These are phyloP conservation scores for Hericium rajendrae DNA, from an alignment of 768 basidiomycete genomes.

Conservation along the genomic window DNA sequence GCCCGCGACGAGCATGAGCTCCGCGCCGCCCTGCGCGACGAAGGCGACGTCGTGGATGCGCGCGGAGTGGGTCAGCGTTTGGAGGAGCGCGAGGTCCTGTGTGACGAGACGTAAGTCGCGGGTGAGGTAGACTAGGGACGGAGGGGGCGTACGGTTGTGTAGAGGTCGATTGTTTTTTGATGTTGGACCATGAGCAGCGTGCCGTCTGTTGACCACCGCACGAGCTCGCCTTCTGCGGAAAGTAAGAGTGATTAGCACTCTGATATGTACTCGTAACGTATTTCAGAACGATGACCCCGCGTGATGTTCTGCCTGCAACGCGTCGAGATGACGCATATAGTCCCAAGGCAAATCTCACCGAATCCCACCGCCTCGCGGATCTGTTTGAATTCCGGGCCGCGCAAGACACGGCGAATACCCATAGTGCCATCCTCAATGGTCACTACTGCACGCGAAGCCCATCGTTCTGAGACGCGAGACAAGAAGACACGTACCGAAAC, in stretches of 20 bases:
- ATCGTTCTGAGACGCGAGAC: too few species aligned
- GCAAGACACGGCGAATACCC: too few species aligned
- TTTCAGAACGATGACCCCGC: too few species aligned
- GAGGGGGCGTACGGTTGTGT: conserved; percentile 51
- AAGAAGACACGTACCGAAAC: conserved; percentile 53
- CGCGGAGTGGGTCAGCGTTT: conserved; percentile 66
- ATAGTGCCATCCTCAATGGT: too few species aligned
- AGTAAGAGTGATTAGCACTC: neutral
- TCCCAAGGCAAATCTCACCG: too few species aligned
- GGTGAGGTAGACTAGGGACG: neutral
- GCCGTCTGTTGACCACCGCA: conserved; percentile 78
- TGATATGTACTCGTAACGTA: too few species aligned
- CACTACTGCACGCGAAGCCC: too few species aligned
- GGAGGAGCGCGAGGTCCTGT: conserved; percentile 72
- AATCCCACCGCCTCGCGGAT: too few species aligned
- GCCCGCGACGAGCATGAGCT: conserved; percentile 73
- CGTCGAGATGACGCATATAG: too few species aligned
- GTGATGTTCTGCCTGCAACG: too few species aligned
- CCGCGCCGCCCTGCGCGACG: conserved; percentile 46
- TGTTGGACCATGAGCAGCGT: conserved; percentile 73
- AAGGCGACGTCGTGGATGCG: conserved; percentile 83
- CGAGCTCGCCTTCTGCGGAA: conserved; percentile 76
- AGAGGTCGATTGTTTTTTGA: conserved; percentile 69
- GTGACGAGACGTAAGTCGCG: neutral
- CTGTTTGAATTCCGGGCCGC: too few species aligned